phyloP scores from a whole-genome alignment of 2,329 filamentous ascomycete species.

The Harringtonia lauricola region DNA sequence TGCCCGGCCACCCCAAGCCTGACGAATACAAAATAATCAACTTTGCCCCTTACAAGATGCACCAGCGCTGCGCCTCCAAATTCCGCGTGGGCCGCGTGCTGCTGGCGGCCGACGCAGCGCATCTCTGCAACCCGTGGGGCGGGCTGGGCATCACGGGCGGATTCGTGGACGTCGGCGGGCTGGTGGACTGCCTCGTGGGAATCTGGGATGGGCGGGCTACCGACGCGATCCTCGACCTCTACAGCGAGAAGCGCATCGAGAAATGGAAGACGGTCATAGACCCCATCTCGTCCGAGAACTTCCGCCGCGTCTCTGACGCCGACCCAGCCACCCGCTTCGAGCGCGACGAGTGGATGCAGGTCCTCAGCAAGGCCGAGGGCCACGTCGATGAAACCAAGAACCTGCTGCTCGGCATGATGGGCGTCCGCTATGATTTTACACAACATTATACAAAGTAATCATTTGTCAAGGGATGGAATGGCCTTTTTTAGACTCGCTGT shows the following conservation, averaged over 20 bases:
- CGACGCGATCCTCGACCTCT: slow-evolving; percentile 31
- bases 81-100: slow-evolving; percentile 47
- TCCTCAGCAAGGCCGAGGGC: slow-evolving; percentile 23
- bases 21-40: slow-evolving; percentile 44
- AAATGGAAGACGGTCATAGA: slow-evolving; percentile 33
- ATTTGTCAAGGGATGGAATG: too few species aligned
- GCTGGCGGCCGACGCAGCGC: slow-evolving; percentile 50
- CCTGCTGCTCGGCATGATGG: slow-evolving; percentile 23
- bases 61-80: slow-evolving; percentile 45
- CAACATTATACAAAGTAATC: slow-evolving; percentile 23
- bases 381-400: slow-evolving; percentile 21
- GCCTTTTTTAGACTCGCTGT: too few species aligned
- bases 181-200: slow-evolving; percentile 45
- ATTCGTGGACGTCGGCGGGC: slow-evolving; percentile 50
- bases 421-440: slow-evolving; percentile 31
- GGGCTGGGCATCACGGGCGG: slow-evolving; percentile 53
- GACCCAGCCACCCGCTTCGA: slow-evolving; percentile 26
- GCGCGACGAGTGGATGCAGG: slow-evolving; percentile 27
- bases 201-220: slow-evolving; percentile 32
- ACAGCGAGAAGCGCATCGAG: slow-evolving; percentile 32
- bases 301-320: slow-evolving; percentile 28
- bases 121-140: slow-evolving; percentile 43
- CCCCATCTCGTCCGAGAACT: slow-evolving; percentile 31
- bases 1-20: slow-evolving; percentile 48
- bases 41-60: slow-evolving; percentile 49